A percentile compares a stretch with the other conserved stretches of the same genome.
phyloP scores from a whole-genome alignment of 495 filamentous ascomycete genomes.

The Xylaria bambusicola region DNA sequence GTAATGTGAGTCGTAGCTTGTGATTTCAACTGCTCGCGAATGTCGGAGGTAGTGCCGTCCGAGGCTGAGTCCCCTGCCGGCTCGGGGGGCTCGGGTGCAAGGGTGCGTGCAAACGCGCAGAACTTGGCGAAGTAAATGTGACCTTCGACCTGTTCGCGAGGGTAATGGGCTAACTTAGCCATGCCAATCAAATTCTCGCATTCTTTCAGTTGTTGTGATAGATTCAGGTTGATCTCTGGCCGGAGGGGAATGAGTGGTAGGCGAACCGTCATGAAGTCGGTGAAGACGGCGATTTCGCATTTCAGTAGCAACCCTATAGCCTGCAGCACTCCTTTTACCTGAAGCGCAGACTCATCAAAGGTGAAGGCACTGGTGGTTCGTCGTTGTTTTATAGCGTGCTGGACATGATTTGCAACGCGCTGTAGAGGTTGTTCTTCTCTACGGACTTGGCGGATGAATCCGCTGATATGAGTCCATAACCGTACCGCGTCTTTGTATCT shows the following conservation, averaged over 20 bases:
- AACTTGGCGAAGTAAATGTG: conserved; percentile 37
- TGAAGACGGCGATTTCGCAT: conserved; percentile 57
- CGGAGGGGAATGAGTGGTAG: conserved; percentile 9
- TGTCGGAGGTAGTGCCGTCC: neutral
- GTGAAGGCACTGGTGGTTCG: conserved; percentile 39
- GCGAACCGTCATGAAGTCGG: conserved; percentile 52
- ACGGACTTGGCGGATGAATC: conserved; percentile 47
- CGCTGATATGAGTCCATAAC: conserved; percentile 44
- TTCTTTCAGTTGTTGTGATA: conserved; percentile 41
- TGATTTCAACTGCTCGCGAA: conserved; percentile 15
- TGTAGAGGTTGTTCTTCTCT: conserved; percentile 63
- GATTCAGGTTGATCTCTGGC: conserved; percentile 35
- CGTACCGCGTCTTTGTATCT: conserved; percentile 44
- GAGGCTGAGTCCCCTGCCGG: neutral
- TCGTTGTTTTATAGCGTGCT: conserved; percentile 48
- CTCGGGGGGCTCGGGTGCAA: neutral
- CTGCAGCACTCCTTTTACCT: conserved; percentile 50
- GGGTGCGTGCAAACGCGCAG: conserved; percentile 26
- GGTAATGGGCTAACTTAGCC: conserved; percentile 24
- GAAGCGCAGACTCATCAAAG: conserved; percentile 48
- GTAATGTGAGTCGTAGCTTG: conserved; percentile 18
- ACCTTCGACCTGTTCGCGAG: conserved; percentile 38
- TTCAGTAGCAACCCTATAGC: conserved; percentile 54
- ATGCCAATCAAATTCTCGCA: conserved; percentile 32
- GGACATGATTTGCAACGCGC: conserved; percentile 55